phyloP scores from a whole-genome alignment of 495 filamentous ascomycete genomes.

The Aspergillus incahuasiensis region DNA sequence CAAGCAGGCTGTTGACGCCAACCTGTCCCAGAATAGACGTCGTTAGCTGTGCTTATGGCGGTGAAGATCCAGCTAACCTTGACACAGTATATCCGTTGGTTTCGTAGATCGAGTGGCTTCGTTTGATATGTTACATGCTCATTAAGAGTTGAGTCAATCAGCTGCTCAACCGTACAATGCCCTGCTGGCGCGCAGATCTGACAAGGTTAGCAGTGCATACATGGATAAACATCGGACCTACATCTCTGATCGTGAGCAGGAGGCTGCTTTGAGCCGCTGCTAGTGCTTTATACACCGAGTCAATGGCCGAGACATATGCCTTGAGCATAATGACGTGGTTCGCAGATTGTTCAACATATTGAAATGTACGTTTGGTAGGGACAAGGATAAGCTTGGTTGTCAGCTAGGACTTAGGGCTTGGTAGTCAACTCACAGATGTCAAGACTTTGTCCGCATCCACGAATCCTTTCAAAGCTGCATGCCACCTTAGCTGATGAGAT shows the following conservation, averaged over 20 bases:
- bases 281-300: conserved; percentile 64
- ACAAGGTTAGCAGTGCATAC: conserved; percentile 3
- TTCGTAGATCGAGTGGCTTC: conserved; percentile 77
- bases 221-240: conserved; percentile 16
- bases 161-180: conserved; percentile 52
- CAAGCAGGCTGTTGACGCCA: conserved; percentile 79
- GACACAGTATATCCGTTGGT: conserved; percentile 90
- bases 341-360: conserved; percentile 70
- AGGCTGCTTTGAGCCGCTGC: conserved; percentile 59
- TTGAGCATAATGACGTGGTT: conserved; percentile 89
- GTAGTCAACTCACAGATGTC: conserved; percentile 26
- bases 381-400: conserved; percentile 59
- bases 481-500: not conserved
- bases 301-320: conserved; percentile 64
- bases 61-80: conserved; percentile 48
- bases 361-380: conserved; percentile 59
- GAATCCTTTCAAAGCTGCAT: conserved; percentile 63
- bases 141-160: conserved; percentile 73
- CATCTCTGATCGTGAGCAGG: conserved; percentile 59
- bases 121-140: conserved; percentile 74
- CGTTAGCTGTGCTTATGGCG: not conserved
- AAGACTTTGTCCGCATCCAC: conserved; percentile 46
- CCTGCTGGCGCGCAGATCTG: conserved; percentile 61
- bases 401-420: conserved; percentile 12
- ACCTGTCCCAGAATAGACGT: conserved; percentile 42